These are phyloP conservation scores for Epichloe baconii DNA, from an alignment of 2,329 filamentous ascomycete genomes.

Conservation along the genomic window DNA sequence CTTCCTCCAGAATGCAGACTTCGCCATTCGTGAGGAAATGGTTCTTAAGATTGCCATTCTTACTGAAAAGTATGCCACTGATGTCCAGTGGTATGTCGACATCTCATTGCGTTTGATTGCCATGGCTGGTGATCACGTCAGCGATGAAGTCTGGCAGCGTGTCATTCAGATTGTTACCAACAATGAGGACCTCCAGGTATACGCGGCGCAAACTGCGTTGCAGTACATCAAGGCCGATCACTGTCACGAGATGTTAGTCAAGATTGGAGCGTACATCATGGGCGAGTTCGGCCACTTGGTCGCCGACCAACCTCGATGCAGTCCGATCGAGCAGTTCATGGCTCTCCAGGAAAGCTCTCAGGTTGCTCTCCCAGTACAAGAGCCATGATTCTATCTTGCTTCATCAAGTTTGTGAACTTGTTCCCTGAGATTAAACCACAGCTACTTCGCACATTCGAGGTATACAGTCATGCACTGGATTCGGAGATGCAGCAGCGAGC, in stretches of 20 bases:
- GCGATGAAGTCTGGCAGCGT: constrained; percentile 97
- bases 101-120: constrained; percentile 89
- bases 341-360: constrained; percentile 81
- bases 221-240: constrained; percentile 86
- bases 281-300: constrained; percentile 96
- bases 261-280: constrained; percentile 91
- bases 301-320: constrained; percentile 81
- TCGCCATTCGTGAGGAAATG: constrained; percentile 98
- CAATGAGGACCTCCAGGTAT: constrained; percentile 95
- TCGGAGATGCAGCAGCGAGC: constrained; percentile 92
- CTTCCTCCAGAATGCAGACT: constrained; percentile 92
- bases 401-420: constrained; percentile 94
- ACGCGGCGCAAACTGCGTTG: constrained; percentile 85
- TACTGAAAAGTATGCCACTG: constrained; percentile 95
- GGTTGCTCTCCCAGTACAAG: constrained; percentile 80
- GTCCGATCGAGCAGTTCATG: constrained; percentile 93
- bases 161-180: constrained; percentile 99
- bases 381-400: constrained; percentile 88
- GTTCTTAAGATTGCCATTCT: constrained; percentile 96
- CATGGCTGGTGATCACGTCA: constrained; percentile 95
- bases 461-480: constrained; percentile 90
- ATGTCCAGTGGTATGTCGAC: constrained; percentile 98
- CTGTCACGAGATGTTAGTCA: constrained; percentile 93
- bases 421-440: constrained; percentile 98
- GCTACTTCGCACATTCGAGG: constrained; percentile 74